Conservation (phyloP, 2,329 filamentous ascomycete species). For the Talaromyces marneffei region DNA sequence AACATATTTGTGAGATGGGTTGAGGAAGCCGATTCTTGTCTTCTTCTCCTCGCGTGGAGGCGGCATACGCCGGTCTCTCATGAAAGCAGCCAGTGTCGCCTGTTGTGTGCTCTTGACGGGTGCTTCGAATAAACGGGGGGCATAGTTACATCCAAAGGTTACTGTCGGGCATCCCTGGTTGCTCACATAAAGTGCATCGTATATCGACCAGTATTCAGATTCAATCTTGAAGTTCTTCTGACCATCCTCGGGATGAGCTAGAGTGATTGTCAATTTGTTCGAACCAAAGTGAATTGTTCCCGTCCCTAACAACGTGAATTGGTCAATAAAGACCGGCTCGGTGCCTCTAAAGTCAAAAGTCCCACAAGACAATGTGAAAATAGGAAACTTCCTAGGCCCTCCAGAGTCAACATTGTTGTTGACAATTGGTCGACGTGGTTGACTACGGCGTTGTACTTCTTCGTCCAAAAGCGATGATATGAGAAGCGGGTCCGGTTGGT, state of each 20-base stretch:
- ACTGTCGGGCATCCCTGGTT: slow-evolving; percentile 24
- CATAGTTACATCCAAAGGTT: slow-evolving; percentile 38
- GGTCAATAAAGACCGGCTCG: slow-evolving; percentile 38
- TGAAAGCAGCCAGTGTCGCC: neutral
- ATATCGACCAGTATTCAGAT: slow-evolving; percentile 19
- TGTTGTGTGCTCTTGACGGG: neutral
- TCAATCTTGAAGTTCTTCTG: slow-evolving; percentile 31
- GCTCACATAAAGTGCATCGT: slow-evolving; percentile 19
- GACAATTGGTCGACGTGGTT: slow-evolving; percentile 7
- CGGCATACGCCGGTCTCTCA: slow-evolving; percentile 9
- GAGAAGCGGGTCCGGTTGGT: slow-evolving; percentile 17
- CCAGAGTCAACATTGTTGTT: slow-evolving; percentile 4
- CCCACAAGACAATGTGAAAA: slow-evolving; percentile 40
- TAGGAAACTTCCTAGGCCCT: slow-evolving; percentile 16
- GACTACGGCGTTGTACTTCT: slow-evolving; percentile 16
- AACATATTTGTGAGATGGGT: slow-evolving; percentile 16
- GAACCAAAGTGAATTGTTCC: slow-evolving; percentile 40
- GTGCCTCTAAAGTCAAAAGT: slow-evolving; percentile 41
- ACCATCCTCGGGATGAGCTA: slow-evolving; percentile 34
- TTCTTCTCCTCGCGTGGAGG: slow-evolving; percentile 8
- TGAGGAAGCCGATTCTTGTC: slow-evolving; percentile 18
- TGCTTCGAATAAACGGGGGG: slow-evolving; percentile 19
- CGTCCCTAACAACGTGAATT: slow-evolving; percentile 18
- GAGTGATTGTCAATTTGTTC: slow-evolving; percentile 38
- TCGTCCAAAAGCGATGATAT: slow-evolving; percentile 18